phyloP scores from a whole-genome alignment of 176 grass and related monocot species.

The Dactylis glomerata region DNA sequence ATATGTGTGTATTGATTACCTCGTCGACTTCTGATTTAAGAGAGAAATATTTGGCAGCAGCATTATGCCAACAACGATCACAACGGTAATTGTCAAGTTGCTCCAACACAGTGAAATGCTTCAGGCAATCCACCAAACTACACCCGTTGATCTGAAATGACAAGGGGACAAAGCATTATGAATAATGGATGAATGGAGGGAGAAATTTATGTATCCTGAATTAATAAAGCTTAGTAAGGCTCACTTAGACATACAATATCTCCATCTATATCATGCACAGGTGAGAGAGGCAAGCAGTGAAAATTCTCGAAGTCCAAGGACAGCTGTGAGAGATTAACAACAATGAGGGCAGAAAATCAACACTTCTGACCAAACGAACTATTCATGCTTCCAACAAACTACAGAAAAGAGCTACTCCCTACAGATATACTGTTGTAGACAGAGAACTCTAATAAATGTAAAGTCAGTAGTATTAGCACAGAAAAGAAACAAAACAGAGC shows the following conservation, averaged over 20 bases:
- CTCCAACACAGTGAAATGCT: constrained; percentile 67
- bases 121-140: constrained; percentile 75
- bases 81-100: constrained; percentile 81
- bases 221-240: constrained; percentile 40
- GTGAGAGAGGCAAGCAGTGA: constrained; percentile 67
- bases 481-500: background rate
- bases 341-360: constrained; percentile 20
- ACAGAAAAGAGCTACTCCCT: background rate
- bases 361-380: background rate
- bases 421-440: background rate
- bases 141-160: constrained; percentile 60
- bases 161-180: constrained; percentile 27
- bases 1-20: constrained; percentile 35
- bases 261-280: constrained; percentile 58
- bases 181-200: constrained; percentile 19
- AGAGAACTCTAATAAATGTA: background rate
- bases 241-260: constrained; percentile 76
- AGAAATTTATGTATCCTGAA: constrained; percentile 37
- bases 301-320: constrained; percentile 88
- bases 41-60: constrained; percentile 68
- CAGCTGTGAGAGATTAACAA: constrained; percentile 52
- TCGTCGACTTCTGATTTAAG: constrained; percentile 53
- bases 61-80: constrained; percentile 79
- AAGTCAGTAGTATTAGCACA: background rate
- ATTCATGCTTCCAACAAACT: constrained; percentile 20